Evolutionary conservation across 164 flowering plant species (phyloP).

Genomic region (Vitis rupestris): DNA sequence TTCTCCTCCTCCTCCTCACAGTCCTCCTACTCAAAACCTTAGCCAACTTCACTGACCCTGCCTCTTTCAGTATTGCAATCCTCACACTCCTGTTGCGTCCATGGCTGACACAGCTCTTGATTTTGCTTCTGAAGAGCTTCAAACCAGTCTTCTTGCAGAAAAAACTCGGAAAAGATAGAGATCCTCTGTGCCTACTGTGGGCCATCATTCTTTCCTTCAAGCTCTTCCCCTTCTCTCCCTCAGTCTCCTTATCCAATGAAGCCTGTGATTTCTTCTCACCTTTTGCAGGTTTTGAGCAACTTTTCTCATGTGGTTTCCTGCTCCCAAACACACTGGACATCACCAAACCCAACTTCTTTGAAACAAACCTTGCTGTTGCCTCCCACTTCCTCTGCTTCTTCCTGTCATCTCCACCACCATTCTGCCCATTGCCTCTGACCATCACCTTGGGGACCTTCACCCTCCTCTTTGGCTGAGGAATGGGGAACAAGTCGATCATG

Average conservation of each 20-base stretch:
- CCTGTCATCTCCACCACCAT: neutral
- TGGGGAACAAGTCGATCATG: neutral
- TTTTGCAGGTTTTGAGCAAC: neutral
- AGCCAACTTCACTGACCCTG: neutral
- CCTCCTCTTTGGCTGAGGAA: slow-evolving; percentile 15
- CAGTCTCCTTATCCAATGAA: neutral
- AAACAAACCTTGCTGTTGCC: neutral
- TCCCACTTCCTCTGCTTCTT: slow-evolving; percentile 4
- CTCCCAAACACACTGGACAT: slow-evolving; percentile 13
- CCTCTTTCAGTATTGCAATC: neutral
- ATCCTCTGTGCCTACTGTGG: neutral
- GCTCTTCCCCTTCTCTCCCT: neutral
- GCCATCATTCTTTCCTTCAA: neutral
- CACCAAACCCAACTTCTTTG: slow-evolving; percentile 10
- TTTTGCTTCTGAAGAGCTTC: neutral
- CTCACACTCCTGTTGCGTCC: neutral
- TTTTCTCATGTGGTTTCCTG: neutral
- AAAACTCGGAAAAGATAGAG: neutral
- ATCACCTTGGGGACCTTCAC: slow-evolving; percentile 16
- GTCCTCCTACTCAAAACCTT: slow-evolving; percentile 8
- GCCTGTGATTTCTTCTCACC: neutral
- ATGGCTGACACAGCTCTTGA: neutral
- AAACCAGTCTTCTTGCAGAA: neutral
- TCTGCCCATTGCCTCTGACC: slow-evolving; percentile 14
- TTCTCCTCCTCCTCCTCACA: neutral